phyloP scores from a whole-genome alignment of 2,329 filamentous ascomycete genomes.

The Pseudogymnoascus sp. region DNA sequence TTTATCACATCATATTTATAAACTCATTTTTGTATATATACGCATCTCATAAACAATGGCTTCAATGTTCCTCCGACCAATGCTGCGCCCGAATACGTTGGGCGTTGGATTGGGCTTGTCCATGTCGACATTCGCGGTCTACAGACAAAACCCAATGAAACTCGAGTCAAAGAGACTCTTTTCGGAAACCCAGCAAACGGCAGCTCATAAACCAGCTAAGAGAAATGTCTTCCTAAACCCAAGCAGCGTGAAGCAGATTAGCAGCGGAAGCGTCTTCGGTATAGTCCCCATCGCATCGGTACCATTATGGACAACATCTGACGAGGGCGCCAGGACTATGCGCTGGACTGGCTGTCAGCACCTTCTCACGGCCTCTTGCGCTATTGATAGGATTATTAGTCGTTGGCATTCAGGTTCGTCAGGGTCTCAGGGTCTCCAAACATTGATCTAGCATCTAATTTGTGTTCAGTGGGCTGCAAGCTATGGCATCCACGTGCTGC shows the following conservation, averaged over 20 bases:
- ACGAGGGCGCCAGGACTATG: slow-evolving; percentile 39
- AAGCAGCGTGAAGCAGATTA: slow-evolving; percentile 25
- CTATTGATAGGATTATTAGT: slow-evolving; percentile 58
- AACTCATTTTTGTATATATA: neutral
- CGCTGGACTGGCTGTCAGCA: slow-evolving; percentile 55
- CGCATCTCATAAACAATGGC: slow-evolving; percentile 18
- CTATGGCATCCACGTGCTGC: slow-evolving; percentile 40
- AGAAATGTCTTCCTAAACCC: slow-evolving; percentile 20
- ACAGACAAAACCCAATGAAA: slow-evolving; percentile 25
- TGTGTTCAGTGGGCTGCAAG: slow-evolving; percentile 37
- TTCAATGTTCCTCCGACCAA: slow-evolving; percentile 24
- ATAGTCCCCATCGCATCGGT: slow-evolving; percentile 7
- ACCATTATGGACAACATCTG: slow-evolving; percentile 1
- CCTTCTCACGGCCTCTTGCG: slow-evolving; percentile 64
- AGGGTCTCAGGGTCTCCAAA: slow-evolving; percentile 12
- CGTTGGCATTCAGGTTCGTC: slow-evolving; percentile 52
- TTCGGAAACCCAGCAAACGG: slow-evolving; percentile 15
- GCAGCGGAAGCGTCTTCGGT: slow-evolving; percentile 26
- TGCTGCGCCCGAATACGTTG: slow-evolving; percentile 24
- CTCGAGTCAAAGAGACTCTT: slow-evolving; percentile 22
- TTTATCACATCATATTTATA: neutral
- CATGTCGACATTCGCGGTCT: slow-evolving; percentile 26
- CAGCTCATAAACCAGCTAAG: slow-evolving; percentile 25
- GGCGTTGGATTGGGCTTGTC: slow-evolving; percentile 30
- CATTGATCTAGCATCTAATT: slow-evolving; percentile 17